phyloP scores from a whole-genome alignment of 75 land plant species.

The Adiantum capillusveneris region DNA sequence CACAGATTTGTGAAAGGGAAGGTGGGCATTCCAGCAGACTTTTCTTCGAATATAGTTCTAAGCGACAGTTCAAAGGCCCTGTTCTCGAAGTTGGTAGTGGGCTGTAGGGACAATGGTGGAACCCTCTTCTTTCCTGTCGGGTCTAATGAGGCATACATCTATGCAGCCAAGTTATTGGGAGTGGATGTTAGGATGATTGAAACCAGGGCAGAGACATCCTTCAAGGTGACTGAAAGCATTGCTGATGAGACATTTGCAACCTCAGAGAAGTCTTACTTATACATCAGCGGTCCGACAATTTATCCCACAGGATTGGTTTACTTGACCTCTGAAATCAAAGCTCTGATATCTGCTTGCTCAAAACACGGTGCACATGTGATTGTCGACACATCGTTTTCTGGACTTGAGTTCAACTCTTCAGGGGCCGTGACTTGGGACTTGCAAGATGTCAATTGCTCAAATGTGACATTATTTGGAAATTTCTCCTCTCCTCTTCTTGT shows the following conservation, averaged over 20 bases:
- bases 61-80: slow-evolving; percentile 65
- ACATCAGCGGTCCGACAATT: slow-evolving; percentile 85
- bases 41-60: slow-evolving; percentile 45
- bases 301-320: slow-evolving; percentile 80
- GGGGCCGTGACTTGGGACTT: slow-evolving; percentile 48
- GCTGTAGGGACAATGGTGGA: slow-evolving; percentile 80
- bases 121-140: slow-evolving; percentile 86
- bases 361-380: slow-evolving; percentile 63
- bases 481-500: slow-evolving; percentile 62
- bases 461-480: slow-evolving; percentile 47
- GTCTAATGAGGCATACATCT: slow-evolving; percentile 71
- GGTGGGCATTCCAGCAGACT: slow-evolving; percentile 43
- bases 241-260: slow-evolving; percentile 24
- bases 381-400: slow-evolving; percentile 90
- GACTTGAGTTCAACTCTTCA: slow-evolving; percentile 50
- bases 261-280: slow-evolving; percentile 77
- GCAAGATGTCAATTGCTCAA: slow-evolving; percentile 24
- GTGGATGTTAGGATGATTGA: slow-evolving; percentile 52
- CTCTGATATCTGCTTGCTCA: slow-evolving; percentile 56
- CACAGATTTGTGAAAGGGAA: slow-evolving; percentile 39
- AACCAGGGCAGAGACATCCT: slow-evolving; percentile 48
- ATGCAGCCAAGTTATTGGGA: slow-evolving; percentile 74
- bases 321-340: slow-evolving; percentile 55
- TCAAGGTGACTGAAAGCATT: slow-evolving; percentile 54
- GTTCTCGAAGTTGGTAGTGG: slow-evolving; percentile 74